phyloP scores from a whole-genome alignment of 805 yeast genomes.

The Starmera amethionina region DNA sequence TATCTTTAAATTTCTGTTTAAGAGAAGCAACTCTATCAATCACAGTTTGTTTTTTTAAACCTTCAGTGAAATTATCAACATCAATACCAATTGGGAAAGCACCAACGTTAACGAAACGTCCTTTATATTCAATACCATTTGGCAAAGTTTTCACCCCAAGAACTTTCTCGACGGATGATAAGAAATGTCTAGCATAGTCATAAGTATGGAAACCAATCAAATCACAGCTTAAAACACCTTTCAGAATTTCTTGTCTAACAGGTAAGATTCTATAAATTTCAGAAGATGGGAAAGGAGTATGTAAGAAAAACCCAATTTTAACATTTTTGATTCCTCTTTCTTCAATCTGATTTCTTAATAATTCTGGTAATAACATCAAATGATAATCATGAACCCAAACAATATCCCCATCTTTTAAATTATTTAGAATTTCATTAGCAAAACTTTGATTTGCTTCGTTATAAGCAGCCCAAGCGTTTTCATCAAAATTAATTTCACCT shows the following conservation, averaged over 20 bases:
- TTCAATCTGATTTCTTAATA: constrained; percentile 58
- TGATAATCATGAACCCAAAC: constrained; percentile 99
- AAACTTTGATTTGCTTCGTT: constrained; percentile 83
- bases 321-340: constrained; percentile 40
- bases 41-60: constrained; percentile 55
- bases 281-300: constrained; percentile 96
- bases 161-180: constrained; percentile 80
- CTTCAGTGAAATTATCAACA: constrained; percentile 81
- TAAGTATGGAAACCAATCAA: constrained; percentile 98
- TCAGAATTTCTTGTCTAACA: constrained; percentile 83
- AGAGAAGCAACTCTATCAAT: constrained; percentile 55
- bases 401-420: constrained; percentile 72
- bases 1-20: constrained; percentile 56
- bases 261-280: constrained; percentile 95
- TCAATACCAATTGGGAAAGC: constrained; percentile 99
- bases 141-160: constrained; percentile 79
- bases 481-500: constrained; percentile 97
- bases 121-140: constrained; percentile 74
- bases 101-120: constrained; percentile 75
- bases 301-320: constrained; percentile 86
- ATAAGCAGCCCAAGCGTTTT: constrained; percentile 96
- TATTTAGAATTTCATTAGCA: constrained; percentile 61
- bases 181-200: constrained; percentile 93
- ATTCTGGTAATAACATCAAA: constrained; percentile 86
- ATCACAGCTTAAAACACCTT: constrained; percentile 90